Evolutionary conservation across 1,139 yeast genomes (phyloP), one percentile per base, ranked within the genome.

Genomic region (Protomyces inundatus): DNA sequence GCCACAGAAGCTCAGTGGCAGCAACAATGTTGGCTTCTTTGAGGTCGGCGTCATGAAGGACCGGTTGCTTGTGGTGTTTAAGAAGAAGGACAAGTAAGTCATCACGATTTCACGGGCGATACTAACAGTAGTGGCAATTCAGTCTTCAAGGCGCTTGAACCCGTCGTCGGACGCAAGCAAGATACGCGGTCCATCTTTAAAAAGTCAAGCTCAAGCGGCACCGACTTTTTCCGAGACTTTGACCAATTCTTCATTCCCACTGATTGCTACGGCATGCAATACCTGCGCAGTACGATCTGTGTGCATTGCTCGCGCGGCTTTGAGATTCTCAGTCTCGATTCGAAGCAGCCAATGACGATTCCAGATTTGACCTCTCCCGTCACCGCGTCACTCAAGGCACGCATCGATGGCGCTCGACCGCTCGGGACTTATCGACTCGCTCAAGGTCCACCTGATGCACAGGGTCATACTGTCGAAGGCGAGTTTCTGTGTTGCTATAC

Each of bases 221-320:
- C 76, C 3, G 79, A 76, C 55, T 72, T 71, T 45, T 76, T 76
- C 68, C 70, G 78, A 7, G 77, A 74, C 55, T 67, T 72, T 10
- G 79, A 77, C 56, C 56, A 73, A 54, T 70, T 76, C 58, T 68
- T 67, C 53, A 68, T 73, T 9, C 73, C 74, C 3, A 67, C 72
- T 3, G 79, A 77, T 40, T 66, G 73, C 9, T 67, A 67, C 51
- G 75, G 76, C 2, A 67, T 77, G 34, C 72, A 73, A 7, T 78
- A 82, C 65, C 74, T 80, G 65, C 77, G 77, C 65, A 76, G 77
- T 4, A 74, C 81, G 23, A 79, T 82, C 50, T 84, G 90, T 0
- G 82, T 86, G 1, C 88, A 86, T 70, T 82, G 90, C 1, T 77
- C 82, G 50, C 83, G 83, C 69, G 93, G 93, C 0, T 84, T 87